Evolutionary conservation across 129 eudicot genomes (phyloP), one percentile per base, ranked within the genome.

Genomic region (Solidago caesia): DNA sequence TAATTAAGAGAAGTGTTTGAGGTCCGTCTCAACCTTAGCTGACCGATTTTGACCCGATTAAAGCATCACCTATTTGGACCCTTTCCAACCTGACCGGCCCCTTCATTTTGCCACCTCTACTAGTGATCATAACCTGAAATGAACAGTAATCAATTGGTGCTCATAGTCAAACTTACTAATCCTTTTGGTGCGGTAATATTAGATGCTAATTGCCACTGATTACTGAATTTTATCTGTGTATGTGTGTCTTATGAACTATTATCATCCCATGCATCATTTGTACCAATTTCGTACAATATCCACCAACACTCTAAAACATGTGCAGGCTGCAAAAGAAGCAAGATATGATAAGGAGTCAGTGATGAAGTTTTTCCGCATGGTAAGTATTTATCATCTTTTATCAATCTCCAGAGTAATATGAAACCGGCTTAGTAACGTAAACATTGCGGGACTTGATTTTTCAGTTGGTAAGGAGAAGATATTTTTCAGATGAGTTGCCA

Each of bases 401-500:
- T 55, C 16, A 14, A 29, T 58, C 42, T 29, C 27, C 39, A 8
- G 78, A 64, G 12, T 63, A 63, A 48, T 48, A 47, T 15, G 42
- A 5, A 21, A 16, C n/a, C 0, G 11, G 26, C 12, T 9, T 13
- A 15, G 41, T 49, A 5, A 74, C 12, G n/a, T 64, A 49, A 73
- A 63, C 41, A 8, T 63, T 49, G 45, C 51, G 78, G 5, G 39
- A 62, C 42, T 49, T 47, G 5, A 13, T 44, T 74, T 74, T 49
- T 62, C 63, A 74, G 78, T 41, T 74, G 63, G 78, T 74, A 63
- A 74, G 78, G 71, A 63, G 78, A 49, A 74, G 78, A 63, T 74
- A 74, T 51, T 74, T 46, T 63, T 74, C 62, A 47, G 78, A 74
- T 74, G 78, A 74, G 13, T 26, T 74, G 61, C 78, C 78, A 12